phyloP scores from a whole-genome alignment of 2,329 filamentous ascomycete species.

The Paracoccidioides brasiliensis region DNA sequence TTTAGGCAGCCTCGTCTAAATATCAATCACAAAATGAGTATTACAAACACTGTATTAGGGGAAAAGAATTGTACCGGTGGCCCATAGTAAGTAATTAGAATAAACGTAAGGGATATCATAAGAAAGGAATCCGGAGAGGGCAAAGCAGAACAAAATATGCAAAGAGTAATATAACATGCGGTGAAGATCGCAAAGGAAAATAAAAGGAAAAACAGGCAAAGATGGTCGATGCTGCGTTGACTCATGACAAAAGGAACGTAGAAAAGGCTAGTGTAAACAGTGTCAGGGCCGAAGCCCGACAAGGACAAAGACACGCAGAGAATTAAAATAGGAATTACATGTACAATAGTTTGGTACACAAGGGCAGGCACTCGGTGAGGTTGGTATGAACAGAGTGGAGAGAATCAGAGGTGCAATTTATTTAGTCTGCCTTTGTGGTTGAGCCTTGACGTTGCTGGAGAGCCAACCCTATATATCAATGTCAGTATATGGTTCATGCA shows the following conservation, averaged over 20 bases:
- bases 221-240: constrained; percentile 4
- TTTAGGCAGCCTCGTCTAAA: constrained; percentile 1
- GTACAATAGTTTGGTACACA: not conserved
- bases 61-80: not conserved
- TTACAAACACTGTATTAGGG: constrained; percentile 7
- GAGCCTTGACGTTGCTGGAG: constrained; percentile 66
- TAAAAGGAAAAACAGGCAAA: constrained; percentile 13
- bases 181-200: constrained; percentile 13
- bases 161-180: constrained; percentile 13
- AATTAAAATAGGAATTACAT: not conserved
- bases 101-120: constrained; percentile 34
- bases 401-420: not conserved
- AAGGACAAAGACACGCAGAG: not conserved
- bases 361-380: constrained; percentile 1
- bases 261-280: not conserved
- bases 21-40: constrained; percentile 7
- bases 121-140: constrained; percentile 11
- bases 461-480: constrained; percentile 48
- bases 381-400: not conserved
- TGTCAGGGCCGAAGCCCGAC: not conserved
- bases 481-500: not conserved
- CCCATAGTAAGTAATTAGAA: constrained; percentile 5
- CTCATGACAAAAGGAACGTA: not conserved
- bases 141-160: constrained; percentile 11
- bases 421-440: constrained; percentile 26